Conservation (phyloP, 1,284 basidiomycete species). For the Hortiboletus rubellus region DNA sequence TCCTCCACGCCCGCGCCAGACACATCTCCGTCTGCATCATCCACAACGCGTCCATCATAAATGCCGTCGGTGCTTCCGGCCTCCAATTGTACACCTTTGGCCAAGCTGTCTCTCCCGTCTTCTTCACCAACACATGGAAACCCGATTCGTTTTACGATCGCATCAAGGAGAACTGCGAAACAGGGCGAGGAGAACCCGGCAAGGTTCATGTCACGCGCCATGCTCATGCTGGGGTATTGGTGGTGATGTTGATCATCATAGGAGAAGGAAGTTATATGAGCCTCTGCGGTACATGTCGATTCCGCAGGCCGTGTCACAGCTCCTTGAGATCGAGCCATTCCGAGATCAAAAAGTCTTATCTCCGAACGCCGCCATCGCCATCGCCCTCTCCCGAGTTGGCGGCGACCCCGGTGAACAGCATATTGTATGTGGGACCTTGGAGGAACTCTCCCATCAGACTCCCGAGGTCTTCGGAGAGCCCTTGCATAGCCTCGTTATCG, state of each 20-base stretch:
- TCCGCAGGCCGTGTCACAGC: slow-evolving; percentile 83
- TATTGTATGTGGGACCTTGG: slow-evolving; percentile 82
- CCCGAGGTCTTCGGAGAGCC: slow-evolving; percentile 81
- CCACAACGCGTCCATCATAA: slow-evolving; percentile 99
- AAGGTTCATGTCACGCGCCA: slow-evolving; percentile 52
- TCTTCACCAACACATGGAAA: slow-evolving; percentile 97
- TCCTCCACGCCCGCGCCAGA: slow-evolving; percentile 84
- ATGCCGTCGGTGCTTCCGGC: slow-evolving; percentile 90
- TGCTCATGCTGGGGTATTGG: neutral
- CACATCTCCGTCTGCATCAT: slow-evolving; percentile 83
- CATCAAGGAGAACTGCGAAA: slow-evolving; percentile 88
- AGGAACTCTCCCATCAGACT: slow-evolving; percentile 66
- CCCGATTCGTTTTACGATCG: slow-evolving; percentile 96
- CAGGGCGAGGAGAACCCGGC: slow-evolving; percentile 96
- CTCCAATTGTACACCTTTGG: slow-evolving; percentile 98
- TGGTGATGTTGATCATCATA: slow-evolving; percentile 36
- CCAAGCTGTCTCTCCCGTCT: slow-evolving; percentile 93
- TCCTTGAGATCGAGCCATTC: slow-evolving; percentile 70
- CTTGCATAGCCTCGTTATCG: slow-evolving; percentile 89
- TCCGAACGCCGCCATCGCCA: slow-evolving; percentile 73
- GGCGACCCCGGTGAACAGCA: slow-evolving; percentile 51
- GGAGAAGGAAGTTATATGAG: slow-evolving; percentile 95
- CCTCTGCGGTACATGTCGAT: slow-evolving; percentile 98
- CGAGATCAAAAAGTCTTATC: slow-evolving; percentile 57
- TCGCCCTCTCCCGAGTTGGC: slow-evolving; percentile 86